Conservation (phyloP, 371 early-diverging fungal species). For the Dichotomocladium elegans region DNA sequence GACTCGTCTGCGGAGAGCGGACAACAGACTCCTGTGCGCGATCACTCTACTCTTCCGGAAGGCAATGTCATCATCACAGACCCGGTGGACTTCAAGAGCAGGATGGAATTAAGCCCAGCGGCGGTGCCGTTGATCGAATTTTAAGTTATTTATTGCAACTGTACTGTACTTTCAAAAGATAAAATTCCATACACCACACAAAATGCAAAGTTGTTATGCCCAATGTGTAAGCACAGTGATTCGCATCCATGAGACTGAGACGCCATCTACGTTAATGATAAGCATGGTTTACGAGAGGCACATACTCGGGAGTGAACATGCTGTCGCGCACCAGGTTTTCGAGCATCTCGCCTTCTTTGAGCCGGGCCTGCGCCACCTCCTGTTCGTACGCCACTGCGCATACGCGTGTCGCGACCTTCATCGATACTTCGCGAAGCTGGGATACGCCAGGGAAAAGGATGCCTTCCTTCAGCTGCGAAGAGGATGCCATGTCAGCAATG, state of each 20-base stretch:
- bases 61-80: slow-evolving; percentile 45
- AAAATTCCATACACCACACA: too few species aligned
- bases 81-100: slow-evolving; percentile 51
- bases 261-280: slow-evolving; percentile 2
- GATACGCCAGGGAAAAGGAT: slow-evolving; percentile 55
- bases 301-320: slow-evolving; percentile 55
- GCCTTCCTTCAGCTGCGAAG: slow-evolving; percentile 57
- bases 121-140: slow-evolving; percentile 38
- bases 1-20: slow-evolving; percentile 14
- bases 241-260: too few species aligned
- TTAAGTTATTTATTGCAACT: slow-evolving; percentile 1
- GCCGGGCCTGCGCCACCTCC: slow-evolving; percentile 42
- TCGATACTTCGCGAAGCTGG: slow-evolving; percentile 48
- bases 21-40: slow-evolving; percentile 11
- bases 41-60: slow-evolving; percentile 26
- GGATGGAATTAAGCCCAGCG: slow-evolving; percentile 49
- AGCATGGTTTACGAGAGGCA: slow-evolving; percentile 47
- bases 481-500: slow-evolving; percentile 57
- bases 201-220: too few species aligned
- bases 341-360: slow-evolving; percentile 46
- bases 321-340: slow-evolving; percentile 46
- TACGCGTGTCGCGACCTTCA: slow-evolving; percentile 54
- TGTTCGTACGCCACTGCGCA: slow-evolving; percentile 61
- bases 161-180: not conserved
- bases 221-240: too few species aligned